Evolutionary conservation across 2,329 filamentous ascomycete genomes (phyloP).

Genomic region (Mariannaea sp.): DNA sequence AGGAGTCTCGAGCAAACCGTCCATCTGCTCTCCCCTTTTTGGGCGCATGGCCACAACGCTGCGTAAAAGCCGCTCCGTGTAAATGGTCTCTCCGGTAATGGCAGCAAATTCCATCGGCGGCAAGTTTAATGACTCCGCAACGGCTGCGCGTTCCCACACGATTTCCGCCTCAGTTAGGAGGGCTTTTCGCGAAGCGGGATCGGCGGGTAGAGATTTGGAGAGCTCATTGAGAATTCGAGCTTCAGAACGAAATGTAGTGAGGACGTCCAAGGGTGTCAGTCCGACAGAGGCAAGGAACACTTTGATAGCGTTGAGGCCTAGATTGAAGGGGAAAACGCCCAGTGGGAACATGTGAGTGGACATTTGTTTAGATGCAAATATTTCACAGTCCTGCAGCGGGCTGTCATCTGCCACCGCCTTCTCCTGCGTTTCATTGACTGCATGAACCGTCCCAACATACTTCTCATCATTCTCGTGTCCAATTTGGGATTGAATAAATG

Average conservation of each 20-base stretch:
- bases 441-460: no score
- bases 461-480: no score
- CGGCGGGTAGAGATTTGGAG: not conserved
- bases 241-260: not conserved
- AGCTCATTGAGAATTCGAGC: not conserved
- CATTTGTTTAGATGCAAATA: not conserved
- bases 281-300: not conserved
- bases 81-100: slow-evolving; percentile 1
- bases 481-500: not conserved
- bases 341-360: not conserved
- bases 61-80: not conserved
- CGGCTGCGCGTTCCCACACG: not conserved
- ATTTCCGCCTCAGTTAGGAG: not conserved
- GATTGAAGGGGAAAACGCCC: not conserved
- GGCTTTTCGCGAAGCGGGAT: not conserved
- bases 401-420: not conserved
- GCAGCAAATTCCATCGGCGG: not conserved
- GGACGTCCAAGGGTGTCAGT: not conserved
- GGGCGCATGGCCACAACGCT: not conserved
- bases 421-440: not conserved
- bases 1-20: not conserved
- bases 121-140: not conserved
- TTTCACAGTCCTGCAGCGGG: no score
- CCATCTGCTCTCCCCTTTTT: not conserved
- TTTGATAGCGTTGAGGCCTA: not conserved